These are phyloP conservation scores for Usnea hakonensis DNA, from an alignment of 495 filamentous ascomycete species.

Conservation along the genomic window DNA sequence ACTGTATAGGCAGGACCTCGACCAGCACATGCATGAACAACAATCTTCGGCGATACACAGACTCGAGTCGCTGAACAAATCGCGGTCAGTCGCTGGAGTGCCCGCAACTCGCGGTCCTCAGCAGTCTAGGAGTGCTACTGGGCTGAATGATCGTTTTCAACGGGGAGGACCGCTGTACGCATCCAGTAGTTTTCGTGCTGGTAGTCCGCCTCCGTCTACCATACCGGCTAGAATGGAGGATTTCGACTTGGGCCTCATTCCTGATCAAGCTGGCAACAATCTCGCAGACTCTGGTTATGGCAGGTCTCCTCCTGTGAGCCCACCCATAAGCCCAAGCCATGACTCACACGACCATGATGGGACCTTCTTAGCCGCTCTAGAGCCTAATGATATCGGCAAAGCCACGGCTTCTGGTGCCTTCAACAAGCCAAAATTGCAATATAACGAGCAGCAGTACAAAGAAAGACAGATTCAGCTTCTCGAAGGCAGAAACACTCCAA, in stretches of 20 bases:
- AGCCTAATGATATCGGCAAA: slow-evolving; percentile 74
- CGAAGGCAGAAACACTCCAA: slow-evolving; percentile 48
- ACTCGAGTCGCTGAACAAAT: slow-evolving; percentile 64
- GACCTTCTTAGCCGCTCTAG: slow-evolving; percentile 48
- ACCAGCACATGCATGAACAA: slow-evolving; percentile 72
- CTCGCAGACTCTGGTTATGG: slow-evolving; percentile 36
- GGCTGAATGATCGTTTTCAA: slow-evolving; percentile 49
- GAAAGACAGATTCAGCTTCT: slow-evolving; percentile 75
- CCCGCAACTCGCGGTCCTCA: slow-evolving; percentile 5
- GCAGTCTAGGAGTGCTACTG: slow-evolving; percentile 48
- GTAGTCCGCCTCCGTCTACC: slow-evolving; percentile 44
- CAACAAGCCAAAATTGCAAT: slow-evolving; percentile 65
- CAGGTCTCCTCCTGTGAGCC: slow-evolving; percentile 59
- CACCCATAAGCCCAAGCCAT: slow-evolving; percentile 47
- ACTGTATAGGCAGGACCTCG: slow-evolving; percentile 79
- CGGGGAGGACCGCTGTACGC: slow-evolving; percentile 39
- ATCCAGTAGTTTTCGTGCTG: slow-evolving; percentile 34
- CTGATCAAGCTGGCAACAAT: slow-evolving; percentile 22
- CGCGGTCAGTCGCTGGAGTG: slow-evolving; percentile 26
- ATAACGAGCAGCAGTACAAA: slow-evolving; percentile 77
- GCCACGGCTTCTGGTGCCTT: slow-evolving; percentile 80
- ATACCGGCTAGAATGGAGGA: slow-evolving; percentile 26
- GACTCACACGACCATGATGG: slow-evolving; percentile 51
- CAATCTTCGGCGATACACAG: slow-evolving; percentile 68
- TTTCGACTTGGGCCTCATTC: slow-evolving; percentile 18